These are phyloP conservation scores for Candida suzukii DNA, from an alignment of 805 yeast species.

Conservation along the genomic window DNA sequence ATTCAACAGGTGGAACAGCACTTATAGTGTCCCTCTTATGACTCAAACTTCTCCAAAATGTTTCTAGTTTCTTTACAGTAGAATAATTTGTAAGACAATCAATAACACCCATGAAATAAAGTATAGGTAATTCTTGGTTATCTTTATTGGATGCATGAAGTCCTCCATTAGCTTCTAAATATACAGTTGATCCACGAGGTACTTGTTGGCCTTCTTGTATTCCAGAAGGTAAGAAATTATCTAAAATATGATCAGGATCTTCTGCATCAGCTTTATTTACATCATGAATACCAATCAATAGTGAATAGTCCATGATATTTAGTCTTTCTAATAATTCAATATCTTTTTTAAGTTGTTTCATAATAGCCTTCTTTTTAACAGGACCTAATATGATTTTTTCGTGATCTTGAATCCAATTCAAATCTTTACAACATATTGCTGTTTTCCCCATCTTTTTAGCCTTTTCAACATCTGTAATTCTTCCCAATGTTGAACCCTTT, in stretches of 20 bases:
- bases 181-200: slow-evolving; percentile 6
- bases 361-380: slow-evolving; percentile 46
- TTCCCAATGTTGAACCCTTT: slow-evolving; percentile 88
- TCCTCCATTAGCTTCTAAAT: slow-evolving; percentile 58
- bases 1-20: slow-evolving; percentile 86
- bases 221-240: slow-evolving; percentile 18
- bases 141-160: slow-evolving; percentile 61
- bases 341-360: slow-evolving; percentile 69
- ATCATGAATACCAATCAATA: slow-evolving; percentile 84
- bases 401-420: slow-evolving; percentile 74
- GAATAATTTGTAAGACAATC: slow-evolving; percentile 87
- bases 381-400: slow-evolving; percentile 74
- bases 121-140: slow-evolving; percentile 53
- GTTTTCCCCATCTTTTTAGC: slow-evolving; percentile 22
- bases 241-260: slow-evolving; percentile 16
- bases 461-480: slow-evolving; percentile 40
- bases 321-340: slow-evolving; percentile 62
- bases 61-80: slow-evolving; percentile 69
- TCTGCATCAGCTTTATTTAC: slow-evolving; percentile 43
- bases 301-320: slow-evolving; percentile 93
- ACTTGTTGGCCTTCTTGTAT: neutral
- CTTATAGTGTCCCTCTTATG: slow-evolving; percentile 68
- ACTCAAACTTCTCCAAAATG: slow-evolving; percentile 71
- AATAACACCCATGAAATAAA: slow-evolving; percentile 89
- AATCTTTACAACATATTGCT: slow-evolving; percentile 63